Evolutionary conservation across 2,329 filamentous ascomycete genomes (phyloP).

Genomic region (Aureobasidium sp.): DNA sequence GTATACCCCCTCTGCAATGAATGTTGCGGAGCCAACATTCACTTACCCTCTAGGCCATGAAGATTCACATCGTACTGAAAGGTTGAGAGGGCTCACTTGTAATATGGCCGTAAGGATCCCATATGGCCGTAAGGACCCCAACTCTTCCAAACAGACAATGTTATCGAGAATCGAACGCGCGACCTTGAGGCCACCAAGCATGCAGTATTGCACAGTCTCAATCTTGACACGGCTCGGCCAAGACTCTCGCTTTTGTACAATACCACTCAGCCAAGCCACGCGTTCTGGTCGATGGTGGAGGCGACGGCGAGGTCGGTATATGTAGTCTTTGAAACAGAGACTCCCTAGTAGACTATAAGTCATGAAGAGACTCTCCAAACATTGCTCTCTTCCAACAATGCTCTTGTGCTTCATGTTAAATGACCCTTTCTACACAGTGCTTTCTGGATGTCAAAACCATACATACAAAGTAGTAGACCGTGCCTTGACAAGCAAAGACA

Average conservation of each 20-base stretch:
- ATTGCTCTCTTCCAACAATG: neutral
- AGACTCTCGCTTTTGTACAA: neutral
- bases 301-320: neutral
- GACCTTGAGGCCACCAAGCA: conserved; percentile 6
- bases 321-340: neutral
- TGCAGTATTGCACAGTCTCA: conserved; percentile 1
- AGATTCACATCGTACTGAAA: neutral
- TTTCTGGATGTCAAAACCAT: neutral
- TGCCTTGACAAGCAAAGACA: neutral
- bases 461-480: neutral
- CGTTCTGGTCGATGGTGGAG: neutral
- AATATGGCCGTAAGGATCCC: neutral
- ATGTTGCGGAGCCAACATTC: conserved; percentile 1
- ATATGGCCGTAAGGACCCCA: neutral
- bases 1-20: conserved; percentile 12
- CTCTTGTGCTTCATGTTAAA: neutral
- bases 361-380: neutral
- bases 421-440: neutral
- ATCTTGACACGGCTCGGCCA: conserved; percentile 1
- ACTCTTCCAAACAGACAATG: neutral
- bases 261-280: conserved; percentile 10
- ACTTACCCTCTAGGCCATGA: conserved; percentile 16
- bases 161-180: conserved; percentile 1
- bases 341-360: neutral
- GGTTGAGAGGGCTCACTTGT: neutral